Percentiles rank a stretch among this genome's conserved stretches.
phyloP scores from a whole-genome alignment of 2,329 filamentous ascomycete genomes.

The Diaporthe ilicicola region DNA sequence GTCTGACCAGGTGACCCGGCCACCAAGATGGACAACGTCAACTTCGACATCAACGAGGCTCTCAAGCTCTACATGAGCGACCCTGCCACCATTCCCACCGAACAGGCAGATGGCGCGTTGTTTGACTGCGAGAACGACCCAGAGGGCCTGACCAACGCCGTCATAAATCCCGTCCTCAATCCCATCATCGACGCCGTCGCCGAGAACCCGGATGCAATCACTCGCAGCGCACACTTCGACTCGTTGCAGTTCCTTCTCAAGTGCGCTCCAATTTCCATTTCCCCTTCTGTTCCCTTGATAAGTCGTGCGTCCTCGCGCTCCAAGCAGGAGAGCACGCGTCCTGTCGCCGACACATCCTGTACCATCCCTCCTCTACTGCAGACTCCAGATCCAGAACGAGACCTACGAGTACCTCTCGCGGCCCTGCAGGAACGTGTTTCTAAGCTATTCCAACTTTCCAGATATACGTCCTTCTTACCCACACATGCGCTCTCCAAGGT shows the following conservation, averaged over 20 bases:
- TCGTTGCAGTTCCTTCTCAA: constrained; percentile 96
- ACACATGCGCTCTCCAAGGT: constrained; percentile 89
- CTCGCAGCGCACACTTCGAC: constrained; percentile 82
- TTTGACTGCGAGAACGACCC: constrained; percentile 94
- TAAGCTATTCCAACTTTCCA: constrained; percentile 73
- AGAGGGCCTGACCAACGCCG: constrained; percentile 77
- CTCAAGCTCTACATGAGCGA: constrained; percentile 98
- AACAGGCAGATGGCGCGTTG: constrained; percentile 84
- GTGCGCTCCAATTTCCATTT: constrained; percentile 73
- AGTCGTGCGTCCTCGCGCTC: neutral
- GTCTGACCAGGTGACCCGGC: constrained; percentile 29
- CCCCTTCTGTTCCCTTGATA: constrained; percentile 35
- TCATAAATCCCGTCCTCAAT: constrained; percentile 88
- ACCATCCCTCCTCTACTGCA: constrained; percentile 31
- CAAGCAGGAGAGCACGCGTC: neutral
- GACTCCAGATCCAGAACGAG: constrained; percentile 32
- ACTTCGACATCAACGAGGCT: constrained; percentile 96
- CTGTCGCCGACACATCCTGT: constrained; percentile 4
- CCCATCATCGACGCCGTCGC: constrained; percentile 92
- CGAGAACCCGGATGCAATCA: constrained; percentile 89
- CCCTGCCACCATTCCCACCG: constrained; percentile 81
- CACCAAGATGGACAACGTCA: constrained; percentile 73
- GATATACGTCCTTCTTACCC: constrained; percentile 82
- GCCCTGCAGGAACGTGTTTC: constrained; percentile 59
- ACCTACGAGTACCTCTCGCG: constrained; percentile 7